Evolutionary conservation across 495 filamentous ascomycete genomes (phyloP).

Genomic region (Podospora bellae-mahoneyi): DNA sequence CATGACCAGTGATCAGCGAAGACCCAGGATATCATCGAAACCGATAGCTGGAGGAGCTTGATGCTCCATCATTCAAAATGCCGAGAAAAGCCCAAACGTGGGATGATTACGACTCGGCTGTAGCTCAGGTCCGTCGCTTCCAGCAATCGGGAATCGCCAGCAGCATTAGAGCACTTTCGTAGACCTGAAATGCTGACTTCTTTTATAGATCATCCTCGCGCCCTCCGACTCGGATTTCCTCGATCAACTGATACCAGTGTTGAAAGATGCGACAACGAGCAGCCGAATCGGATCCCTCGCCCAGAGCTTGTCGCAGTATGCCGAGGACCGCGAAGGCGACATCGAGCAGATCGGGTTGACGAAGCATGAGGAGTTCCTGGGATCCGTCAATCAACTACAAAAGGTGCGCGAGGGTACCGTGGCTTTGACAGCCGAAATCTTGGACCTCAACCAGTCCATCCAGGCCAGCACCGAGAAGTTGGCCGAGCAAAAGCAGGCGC

Average conservation of each 20-base stretch:
- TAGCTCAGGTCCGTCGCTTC: constrained; percentile 42
- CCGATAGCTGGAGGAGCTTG: constrained; percentile 7
- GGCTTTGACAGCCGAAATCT: constrained; percentile 81
- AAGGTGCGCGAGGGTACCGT: constrained; percentile 86
- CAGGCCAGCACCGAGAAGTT: constrained; percentile 93
- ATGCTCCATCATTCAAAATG: constrained; percentile 33
- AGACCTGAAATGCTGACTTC: not conserved
- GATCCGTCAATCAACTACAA: constrained; percentile 87
- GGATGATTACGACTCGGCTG: constrained; percentile 54
- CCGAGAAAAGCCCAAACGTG: constrained; percentile 48
- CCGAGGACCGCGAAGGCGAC: constrained; percentile 79
- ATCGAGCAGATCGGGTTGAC: constrained; percentile 93
- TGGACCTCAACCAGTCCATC: constrained; percentile 88
- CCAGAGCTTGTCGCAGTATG: constrained; percentile 73
- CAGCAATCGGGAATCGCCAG: not conserved
- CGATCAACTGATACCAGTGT: constrained; percentile 87
- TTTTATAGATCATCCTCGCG: constrained; percentile 77
- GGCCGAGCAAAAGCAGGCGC: constrained; percentile 86
- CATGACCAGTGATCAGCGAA: not conserved
- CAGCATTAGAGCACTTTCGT: not conserved
- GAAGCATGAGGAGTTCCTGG: constrained; percentile 95
- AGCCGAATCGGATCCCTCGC: constrained; percentile 69
- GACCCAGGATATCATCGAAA: not conserved
- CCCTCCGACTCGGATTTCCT: constrained; percentile 91
- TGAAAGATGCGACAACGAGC: constrained; percentile 82